Percentiles rank a stretch among this genome's conserved stretches.
These are phyloP conservation scores for Physcomitrium patens DNA, from an alignment of 225 moss, liverwort and hornwort genomes.

Conservation along the genomic window DNA sequence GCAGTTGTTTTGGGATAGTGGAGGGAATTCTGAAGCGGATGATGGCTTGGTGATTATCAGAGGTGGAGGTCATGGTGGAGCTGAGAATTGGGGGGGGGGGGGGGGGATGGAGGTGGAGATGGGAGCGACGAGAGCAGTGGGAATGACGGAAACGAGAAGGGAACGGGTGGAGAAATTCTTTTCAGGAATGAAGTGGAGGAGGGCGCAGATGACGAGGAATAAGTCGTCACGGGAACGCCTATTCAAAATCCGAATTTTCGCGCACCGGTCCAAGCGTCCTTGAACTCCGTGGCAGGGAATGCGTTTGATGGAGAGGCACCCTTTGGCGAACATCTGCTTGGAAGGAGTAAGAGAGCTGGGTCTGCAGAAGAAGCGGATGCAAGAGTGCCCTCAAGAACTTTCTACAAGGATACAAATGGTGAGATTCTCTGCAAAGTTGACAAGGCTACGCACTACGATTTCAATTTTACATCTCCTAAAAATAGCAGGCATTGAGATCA, in stretches of 20 bases:
- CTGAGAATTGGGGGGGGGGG: constrained; percentile 28
- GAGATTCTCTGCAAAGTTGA: constrained; percentile 37
- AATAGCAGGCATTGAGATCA: constrained; percentile 14
- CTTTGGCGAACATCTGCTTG: constrained; percentile 41
- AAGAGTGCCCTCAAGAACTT: constrained; percentile 5
- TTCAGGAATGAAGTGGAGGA: constrained; percentile 25
- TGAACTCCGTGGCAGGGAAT: constrained; percentile 79
- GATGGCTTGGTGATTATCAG: constrained; percentile 1
- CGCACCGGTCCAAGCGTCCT: constrained; percentile 49
- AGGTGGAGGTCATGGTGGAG: constrained; percentile 40
- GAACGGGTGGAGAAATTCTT: constrained; percentile 28
- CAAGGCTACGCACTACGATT: constrained; percentile 27
- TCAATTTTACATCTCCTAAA: constrained; percentile 30
- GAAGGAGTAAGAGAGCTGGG: constrained; percentile 30
- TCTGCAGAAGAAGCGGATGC: constrained; percentile 28
- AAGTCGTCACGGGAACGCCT: neutral
- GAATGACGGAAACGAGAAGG: constrained; percentile 4
- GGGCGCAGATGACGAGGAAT: constrained; percentile 40
- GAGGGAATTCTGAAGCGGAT: neutral
- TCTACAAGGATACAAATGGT: constrained; percentile 34
- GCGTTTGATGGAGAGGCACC: constrained; percentile 74
- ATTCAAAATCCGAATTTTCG: constrained; percentile 18
- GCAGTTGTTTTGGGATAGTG: constrained; percentile 31
- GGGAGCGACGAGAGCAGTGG: constrained; percentile 29
- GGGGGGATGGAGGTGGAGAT: constrained; percentile 34